Percentiles rank a stretch among this genome's conserved stretches.
Evolutionary conservation across 495 filamentous ascomycete genomes (phyloP).

Genomic region (Astrocystis sublimbata): DNA sequence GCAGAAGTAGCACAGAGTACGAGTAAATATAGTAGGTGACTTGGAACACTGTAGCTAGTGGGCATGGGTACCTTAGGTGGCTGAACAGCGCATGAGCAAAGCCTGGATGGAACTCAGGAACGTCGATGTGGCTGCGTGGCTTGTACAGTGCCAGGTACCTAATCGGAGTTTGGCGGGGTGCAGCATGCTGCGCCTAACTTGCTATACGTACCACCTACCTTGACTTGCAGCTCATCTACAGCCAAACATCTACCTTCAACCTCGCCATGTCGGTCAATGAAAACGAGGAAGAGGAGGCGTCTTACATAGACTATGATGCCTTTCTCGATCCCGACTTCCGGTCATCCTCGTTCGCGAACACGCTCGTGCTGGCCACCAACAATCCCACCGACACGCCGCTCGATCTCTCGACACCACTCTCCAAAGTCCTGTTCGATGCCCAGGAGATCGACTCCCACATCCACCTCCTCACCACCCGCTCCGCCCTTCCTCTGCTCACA

Average conservation of each 20-base stretch:
- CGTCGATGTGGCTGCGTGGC: constrained; percentile 10
- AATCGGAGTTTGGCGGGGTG: background rate
- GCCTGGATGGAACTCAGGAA: too few species aligned
- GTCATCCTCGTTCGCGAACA: constrained; percentile 79
- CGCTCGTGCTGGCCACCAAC: constrained; percentile 84
- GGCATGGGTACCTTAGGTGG: background rate
- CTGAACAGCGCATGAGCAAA: too few species aligned
- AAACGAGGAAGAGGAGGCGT: constrained; percentile 58
- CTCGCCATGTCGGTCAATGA: constrained; percentile 31
- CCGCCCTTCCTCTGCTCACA: constrained; percentile 78
- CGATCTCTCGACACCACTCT: constrained; percentile 91
- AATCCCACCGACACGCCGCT: constrained; percentile 86
- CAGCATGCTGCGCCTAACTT: background rate
- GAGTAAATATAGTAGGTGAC: too few species aligned
- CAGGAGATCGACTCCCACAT: constrained; percentile 98
- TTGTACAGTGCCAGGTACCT: background rate
- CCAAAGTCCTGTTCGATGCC: constrained; percentile 91
- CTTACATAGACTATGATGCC: constrained; percentile 95
- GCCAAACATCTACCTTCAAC: background rate
- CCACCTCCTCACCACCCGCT: constrained; percentile 80
- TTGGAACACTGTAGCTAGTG: too few species aligned
- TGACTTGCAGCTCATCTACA: too few species aligned
- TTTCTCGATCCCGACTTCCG: constrained; percentile 86
- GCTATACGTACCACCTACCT: too few species aligned
- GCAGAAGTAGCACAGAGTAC: too few species aligned